phyloP scores from a whole-genome alignment of 108 stramenopile species.

The Cyclotella distinguenda region DNA sequence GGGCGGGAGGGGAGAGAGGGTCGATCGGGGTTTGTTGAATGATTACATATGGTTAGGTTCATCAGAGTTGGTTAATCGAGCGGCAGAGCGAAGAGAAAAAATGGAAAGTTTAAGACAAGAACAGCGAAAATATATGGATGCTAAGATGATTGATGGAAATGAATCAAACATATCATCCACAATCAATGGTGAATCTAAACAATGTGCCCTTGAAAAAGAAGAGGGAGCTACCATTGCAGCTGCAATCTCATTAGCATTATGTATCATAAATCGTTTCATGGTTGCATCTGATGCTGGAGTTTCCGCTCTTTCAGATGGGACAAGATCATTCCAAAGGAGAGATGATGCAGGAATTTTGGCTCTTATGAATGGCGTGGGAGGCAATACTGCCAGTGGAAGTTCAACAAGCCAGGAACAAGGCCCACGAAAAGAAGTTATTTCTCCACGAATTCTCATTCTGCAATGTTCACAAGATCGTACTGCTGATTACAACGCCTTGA shows the following conservation, averaged over 20 bases:
- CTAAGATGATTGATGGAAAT: neutral
- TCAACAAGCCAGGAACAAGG: conserved; percentile 9
- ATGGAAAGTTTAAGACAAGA: neutral
- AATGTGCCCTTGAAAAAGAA: too few relatives aligned
- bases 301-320: conserved; percentile 48
- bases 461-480: conserved; percentile 86
- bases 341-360: conserved; percentile 80
- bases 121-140: neutral
- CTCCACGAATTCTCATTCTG: conserved; percentile 73
- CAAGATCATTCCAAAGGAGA: conserved; percentile 19
- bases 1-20: conserved; percentile 27
- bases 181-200: neutral
- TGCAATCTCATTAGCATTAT: conserved; percentile 68
- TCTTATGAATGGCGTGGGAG: conserved; percentile 40
- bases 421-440: conserved; percentile 19
- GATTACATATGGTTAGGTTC: conserved; percentile 66
- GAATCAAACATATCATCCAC: too few relatives aligned
- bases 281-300: conserved; percentile 73
- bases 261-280: conserved; percentile 77
- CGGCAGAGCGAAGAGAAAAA: conserved; percentile 33
- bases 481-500: conserved; percentile 86
- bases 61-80: conserved; percentile 60
- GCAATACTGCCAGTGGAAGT: conserved; percentile 13
- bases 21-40: conserved; percentile 55
- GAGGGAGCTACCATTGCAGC: conserved; percentile 69